Conservation (phyloP, 306 rosid genomes). For the Pterocarpus santalinus region DNA sequence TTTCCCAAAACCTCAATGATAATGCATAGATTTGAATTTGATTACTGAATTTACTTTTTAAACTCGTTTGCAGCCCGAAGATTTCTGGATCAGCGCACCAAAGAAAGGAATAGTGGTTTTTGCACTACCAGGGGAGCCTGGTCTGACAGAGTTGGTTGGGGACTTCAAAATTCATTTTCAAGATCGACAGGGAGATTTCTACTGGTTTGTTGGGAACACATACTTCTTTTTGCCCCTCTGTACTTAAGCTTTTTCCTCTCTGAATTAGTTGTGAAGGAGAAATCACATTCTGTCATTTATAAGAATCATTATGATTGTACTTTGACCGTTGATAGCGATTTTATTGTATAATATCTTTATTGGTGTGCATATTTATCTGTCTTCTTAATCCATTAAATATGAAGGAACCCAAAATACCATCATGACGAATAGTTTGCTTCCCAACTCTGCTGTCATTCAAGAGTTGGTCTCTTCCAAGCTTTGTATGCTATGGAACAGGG, state of each 20-base stretch:
- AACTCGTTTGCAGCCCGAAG: slow-evolving; percentile 81
- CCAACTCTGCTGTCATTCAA: slow-evolving; percentile 9
- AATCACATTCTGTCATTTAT: not conserved
- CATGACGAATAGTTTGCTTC: slow-evolving; percentile 21
- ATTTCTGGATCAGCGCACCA: slow-evolving; percentile 87
- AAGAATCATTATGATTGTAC: slow-evolving; percentile 13
- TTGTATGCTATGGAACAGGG: slow-evolving; percentile 9
- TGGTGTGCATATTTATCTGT: not conserved
- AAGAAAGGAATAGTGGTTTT: slow-evolving; percentile 93
- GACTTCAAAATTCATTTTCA: slow-evolving; percentile 93
- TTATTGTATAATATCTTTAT: not conserved
- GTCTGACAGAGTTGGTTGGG: slow-evolving; percentile 83
- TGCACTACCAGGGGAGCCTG: slow-evolving; percentile 95
- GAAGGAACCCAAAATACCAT: slow-evolving; percentile 14
- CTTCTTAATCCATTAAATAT: slow-evolving; percentile 4
- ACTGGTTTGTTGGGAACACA: slow-evolving; percentile 66
- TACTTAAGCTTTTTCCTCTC: slow-evolving; percentile 25
- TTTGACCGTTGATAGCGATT: not conserved
- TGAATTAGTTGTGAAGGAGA: slow-evolving; percentile 31
- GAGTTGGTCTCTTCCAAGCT: slow-evolving; percentile 21
- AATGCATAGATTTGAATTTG: slow-evolving; percentile 38
- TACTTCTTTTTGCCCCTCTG: slow-evolving; percentile 8
- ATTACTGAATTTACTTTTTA: slow-evolving; percentile 32
- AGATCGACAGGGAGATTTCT: slow-evolving; percentile 96
- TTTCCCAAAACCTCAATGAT: slow-evolving; percentile 16